Conservation (phyloP, 2,329 filamentous ascomycete species). For the Aspergillus persii region DNA sequence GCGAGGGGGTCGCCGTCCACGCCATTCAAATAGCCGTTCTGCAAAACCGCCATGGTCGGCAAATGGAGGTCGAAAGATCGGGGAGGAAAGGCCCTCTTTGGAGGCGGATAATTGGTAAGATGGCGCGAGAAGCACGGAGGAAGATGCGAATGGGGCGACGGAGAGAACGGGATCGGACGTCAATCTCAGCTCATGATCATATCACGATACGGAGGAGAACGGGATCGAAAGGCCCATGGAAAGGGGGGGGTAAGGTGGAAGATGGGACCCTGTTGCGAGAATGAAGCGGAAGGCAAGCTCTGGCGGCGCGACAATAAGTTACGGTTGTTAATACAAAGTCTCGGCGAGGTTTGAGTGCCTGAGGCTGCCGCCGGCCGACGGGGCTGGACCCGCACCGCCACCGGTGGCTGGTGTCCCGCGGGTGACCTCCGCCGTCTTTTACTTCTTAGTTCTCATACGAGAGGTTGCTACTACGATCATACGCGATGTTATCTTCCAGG, state of each 20-base stretch:
- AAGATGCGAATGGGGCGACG: slow-evolving; percentile 17
- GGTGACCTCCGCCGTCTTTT: too few relatives aligned
- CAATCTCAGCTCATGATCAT: slow-evolving; percentile 32
- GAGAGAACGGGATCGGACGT: slow-evolving; percentile 9
- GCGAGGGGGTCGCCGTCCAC: slow-evolving; percentile 44
- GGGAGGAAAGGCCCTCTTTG: neutral
- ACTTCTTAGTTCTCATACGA: too few relatives aligned
- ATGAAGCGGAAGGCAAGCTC: neutral
- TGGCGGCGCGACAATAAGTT: neutral
- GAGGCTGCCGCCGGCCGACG: slow-evolving; percentile 9
- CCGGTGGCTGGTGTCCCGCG: slow-evolving; percentile 10
- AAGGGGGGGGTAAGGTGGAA: neutral
- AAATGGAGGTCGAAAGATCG: neutral
- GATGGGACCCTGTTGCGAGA: neutral
- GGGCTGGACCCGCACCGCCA: slow-evolving; percentile 29
- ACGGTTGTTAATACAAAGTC: slow-evolving; percentile 7
- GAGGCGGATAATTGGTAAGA: neutral
- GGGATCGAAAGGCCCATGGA: slow-evolving; percentile 9
- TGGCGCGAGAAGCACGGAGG: neutral
- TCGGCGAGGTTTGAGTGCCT: slow-evolving; percentile 10
- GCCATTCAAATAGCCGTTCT: slow-evolving; percentile 54
- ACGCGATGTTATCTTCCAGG: neutral
- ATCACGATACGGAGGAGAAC: neutral
- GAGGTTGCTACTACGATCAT: neutral
- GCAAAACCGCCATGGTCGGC: slow-evolving; percentile 49